Evolutionary conservation across 495 filamentous ascomycete species (phyloP).

Genomic region (Lasiosphaeria hispida): DNA sequence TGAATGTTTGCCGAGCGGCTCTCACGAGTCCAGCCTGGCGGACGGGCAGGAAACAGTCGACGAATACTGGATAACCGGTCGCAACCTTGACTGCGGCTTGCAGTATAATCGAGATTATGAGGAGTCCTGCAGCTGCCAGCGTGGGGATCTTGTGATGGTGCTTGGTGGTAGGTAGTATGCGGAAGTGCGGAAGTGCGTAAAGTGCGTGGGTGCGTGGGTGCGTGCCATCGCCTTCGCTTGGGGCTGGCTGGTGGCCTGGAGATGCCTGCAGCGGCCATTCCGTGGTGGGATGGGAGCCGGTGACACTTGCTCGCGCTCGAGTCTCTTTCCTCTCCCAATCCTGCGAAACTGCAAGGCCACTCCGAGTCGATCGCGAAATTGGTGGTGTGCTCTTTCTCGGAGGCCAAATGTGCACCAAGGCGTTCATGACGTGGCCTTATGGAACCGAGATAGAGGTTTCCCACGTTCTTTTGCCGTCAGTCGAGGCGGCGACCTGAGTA

Average conservation of each 20-base stretch:
- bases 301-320: not conserved
- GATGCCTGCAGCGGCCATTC: constrained; percentile 1
- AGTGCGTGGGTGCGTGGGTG: not conserved
- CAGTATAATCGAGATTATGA: constrained; percentile 14
- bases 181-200: not conserved
- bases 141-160: constrained; percentile 1
- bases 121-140: constrained; percentile 13
- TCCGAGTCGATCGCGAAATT: not conserved
- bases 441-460: no score
- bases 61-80: constrained; percentile 8
- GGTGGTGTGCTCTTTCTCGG: no score
- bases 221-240: not conserved
- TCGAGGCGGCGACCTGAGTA: no score
- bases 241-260: not conserved
- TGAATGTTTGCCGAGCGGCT: no score
- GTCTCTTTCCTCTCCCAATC: not conserved
- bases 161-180: constrained; percentile 2
- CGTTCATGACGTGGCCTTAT: no score
- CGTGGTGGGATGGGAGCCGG: not conserved
- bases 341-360: no score
- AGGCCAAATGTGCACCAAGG: no score
- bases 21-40: no score
- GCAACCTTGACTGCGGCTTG: not conserved
- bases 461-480: no score
- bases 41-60: not conserved